phyloP scores from a whole-genome alignment of 345 rosid genomes.

The Aurinia saxatilis region DNA sequence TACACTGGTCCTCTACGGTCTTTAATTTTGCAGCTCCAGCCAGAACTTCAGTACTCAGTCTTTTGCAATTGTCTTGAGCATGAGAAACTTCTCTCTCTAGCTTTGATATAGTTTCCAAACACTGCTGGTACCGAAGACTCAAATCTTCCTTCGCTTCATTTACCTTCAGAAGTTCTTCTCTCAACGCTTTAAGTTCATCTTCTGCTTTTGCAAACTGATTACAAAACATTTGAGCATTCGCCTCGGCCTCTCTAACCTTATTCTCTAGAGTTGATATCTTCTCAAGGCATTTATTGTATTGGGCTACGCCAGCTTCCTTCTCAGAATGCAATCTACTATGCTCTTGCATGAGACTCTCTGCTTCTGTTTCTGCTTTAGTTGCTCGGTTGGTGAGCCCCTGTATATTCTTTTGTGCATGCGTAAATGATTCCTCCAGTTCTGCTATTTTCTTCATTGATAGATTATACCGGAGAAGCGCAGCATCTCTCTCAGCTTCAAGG shows the following conservation, averaged over 20 bases:
- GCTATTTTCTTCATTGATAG: slow-evolving; percentile 58
- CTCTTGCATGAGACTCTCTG: slow-evolving; percentile 48
- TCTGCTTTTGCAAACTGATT: slow-evolving; percentile 54
- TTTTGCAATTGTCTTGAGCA: slow-evolving; percentile 47
- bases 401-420: slow-evolving; percentile 40
- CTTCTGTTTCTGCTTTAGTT: slow-evolving; percentile 58
- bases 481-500: slow-evolving; percentile 72
- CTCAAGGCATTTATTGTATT: slow-evolving; percentile 55
- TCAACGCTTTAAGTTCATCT: slow-evolving; percentile 47
- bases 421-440: slow-evolving; percentile 40
- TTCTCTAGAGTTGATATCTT: slow-evolving; percentile 54
- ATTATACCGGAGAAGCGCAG: slow-evolving; percentile 53
- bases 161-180: slow-evolving; percentile 44
- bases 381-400: slow-evolving; percentile 46
- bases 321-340: slow-evolving; percentile 51
- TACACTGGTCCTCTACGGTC: slow-evolving; percentile 47
- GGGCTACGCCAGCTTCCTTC: slow-evolving; percentile 51
- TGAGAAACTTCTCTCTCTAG: slow-evolving; percentile 53
- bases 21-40: slow-evolving; percentile 48
- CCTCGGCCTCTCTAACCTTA: slow-evolving; percentile 56
- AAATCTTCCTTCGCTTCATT: slow-evolving; percentile 60
- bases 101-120: slow-evolving; percentile 56
- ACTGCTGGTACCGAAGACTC: slow-evolving; percentile 46
- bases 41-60: slow-evolving; percentile 51
- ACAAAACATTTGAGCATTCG: slow-evolving; percentile 39